Evolutionary conservation across 306 rosid genomes (phyloP).

Genomic region (Trifolium fragiferum): DNA sequence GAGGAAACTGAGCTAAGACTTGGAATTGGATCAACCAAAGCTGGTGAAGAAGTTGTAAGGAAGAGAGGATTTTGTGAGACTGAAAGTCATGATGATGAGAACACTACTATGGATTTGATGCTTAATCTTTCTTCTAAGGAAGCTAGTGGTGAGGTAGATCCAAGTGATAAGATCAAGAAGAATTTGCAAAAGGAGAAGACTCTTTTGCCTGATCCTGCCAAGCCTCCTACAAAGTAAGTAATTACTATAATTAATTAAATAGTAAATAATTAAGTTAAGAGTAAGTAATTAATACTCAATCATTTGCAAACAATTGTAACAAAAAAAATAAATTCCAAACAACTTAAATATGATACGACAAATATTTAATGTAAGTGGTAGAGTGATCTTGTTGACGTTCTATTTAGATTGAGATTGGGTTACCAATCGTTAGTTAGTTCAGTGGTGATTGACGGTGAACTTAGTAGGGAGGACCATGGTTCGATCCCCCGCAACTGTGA

Average conservation of each 20-base stretch:
- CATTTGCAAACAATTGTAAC: not conserved
- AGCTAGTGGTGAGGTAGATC: constrained; percentile 37
- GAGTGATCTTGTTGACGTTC: too few species aligned
- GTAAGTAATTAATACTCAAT: not conserved
- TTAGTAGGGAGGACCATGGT: too few species aligned
- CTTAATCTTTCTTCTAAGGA: constrained; percentile 65
- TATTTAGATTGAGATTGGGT: too few species aligned
- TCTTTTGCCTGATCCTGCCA: constrained; percentile 72
- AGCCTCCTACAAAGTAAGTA: constrained; percentile 81
- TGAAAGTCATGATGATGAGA: constrained; percentile 23
- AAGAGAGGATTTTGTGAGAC: constrained; percentile 71
- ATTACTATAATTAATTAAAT: not conserved
- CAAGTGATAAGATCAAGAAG: constrained; percentile 34
- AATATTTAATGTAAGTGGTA: too few species aligned
- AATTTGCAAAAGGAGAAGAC: constrained; percentile 51
- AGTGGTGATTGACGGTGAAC: too few species aligned
- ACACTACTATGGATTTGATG: constrained; percentile 54
- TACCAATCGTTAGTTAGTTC: too few species aligned
- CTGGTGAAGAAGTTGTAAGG: constrained; percentile 44
- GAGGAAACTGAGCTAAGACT: constrained; percentile 84
- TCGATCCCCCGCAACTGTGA: too few species aligned
- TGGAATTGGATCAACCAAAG: constrained; percentile 54
- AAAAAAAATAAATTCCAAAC: too few species aligned
- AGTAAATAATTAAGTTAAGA: not conserved
- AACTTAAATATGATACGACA: too few species aligned